A percentile compares a stretch with the other conserved stretches of the same genome.
phyloP scores from a whole-genome alignment of 768 basidiomycete species.

The Thelephora ganbajun region DNA sequence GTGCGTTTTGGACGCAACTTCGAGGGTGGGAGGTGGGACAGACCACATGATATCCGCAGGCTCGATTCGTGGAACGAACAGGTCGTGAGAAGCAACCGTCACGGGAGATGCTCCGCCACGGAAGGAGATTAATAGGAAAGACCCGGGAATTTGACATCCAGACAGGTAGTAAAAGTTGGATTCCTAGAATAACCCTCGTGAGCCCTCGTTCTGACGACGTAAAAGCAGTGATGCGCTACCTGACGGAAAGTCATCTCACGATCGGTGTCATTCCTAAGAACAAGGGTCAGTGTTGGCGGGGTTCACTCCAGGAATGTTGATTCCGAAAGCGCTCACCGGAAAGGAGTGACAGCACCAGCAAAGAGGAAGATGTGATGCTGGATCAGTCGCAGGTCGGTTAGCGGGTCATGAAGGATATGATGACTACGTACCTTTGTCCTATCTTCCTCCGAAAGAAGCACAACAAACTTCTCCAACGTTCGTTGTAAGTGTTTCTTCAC shows the following conservation, averaged over 20 bases:
- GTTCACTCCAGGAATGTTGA: not conserved
- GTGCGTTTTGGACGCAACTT: constrained; percentile 38
- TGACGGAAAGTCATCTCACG: constrained; percentile 60
- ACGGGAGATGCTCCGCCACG: constrained; percentile 34
- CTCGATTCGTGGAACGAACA: constrained; percentile 72
- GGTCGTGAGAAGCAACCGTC: constrained; percentile 30
- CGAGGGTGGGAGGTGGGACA: constrained; percentile 60
- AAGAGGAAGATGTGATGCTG: constrained; percentile 62
- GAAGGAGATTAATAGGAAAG: constrained; percentile 49
- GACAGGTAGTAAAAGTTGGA: constrained; percentile 85
- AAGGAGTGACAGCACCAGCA: constrained; percentile 47
- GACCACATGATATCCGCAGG: constrained; percentile 79
- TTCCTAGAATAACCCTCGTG: constrained; percentile 29
- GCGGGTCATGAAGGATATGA: not conserved
- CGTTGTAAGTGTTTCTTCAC: constrained; percentile 39
- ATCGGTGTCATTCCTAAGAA: constrained; percentile 62
- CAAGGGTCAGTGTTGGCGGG: not conserved
- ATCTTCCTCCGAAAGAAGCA: constrained; percentile 34
- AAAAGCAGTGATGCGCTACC: constrained; percentile 18
- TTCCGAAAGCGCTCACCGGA: constrained; percentile 11
- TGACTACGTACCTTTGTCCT: constrained; percentile 34
- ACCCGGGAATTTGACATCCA: constrained; percentile 62
- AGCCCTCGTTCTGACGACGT: not conserved
- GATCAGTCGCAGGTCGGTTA: not conserved
- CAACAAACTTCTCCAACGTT: constrained; percentile 37